Conservation (phyloP, 2,329 filamentous ascomycete species). For the Diaporthe caulivora region DNA sequence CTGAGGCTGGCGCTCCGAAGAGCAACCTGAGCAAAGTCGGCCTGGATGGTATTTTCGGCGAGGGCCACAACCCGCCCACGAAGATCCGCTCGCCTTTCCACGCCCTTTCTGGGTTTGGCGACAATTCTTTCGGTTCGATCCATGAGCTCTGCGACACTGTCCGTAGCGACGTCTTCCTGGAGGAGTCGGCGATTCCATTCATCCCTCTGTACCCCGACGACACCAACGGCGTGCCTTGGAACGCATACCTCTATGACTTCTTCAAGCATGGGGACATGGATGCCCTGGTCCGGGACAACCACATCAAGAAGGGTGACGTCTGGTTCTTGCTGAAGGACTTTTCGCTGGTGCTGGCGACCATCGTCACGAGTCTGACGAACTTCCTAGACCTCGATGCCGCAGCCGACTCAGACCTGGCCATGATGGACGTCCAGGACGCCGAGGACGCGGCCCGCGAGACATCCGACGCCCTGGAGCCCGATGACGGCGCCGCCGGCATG, state of each 20-base stretch:
- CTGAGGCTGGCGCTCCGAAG: conserved; percentile 55
- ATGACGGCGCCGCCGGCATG: conserved; percentile 49
- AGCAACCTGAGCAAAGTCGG: conserved; percentile 29
- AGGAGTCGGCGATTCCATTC: conserved; percentile 79
- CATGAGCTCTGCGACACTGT: conserved; percentile 75
- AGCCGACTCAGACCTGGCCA: conserved; percentile 55
- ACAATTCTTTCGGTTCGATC: conserved; percentile 71
- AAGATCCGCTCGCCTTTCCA: conserved; percentile 76
- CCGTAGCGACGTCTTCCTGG: conserved; percentile 78
- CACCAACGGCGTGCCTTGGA: conserved; percentile 61
- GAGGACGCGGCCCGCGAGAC: conserved; percentile 50
- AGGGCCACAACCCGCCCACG: conserved; percentile 49
- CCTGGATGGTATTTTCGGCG: conserved; percentile 39
- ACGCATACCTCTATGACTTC: conserved; percentile 81
- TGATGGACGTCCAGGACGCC: conserved; percentile 58
- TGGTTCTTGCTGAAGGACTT: conserved; percentile 79
- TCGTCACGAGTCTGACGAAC: conserved; percentile 73
- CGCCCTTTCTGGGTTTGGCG: conserved; percentile 76
- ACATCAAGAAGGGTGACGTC: conserved; percentile 74
- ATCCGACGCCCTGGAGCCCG: conserved; percentile 62
- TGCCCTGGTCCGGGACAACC: conserved; percentile 73
- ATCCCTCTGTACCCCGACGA: conserved; percentile 72
- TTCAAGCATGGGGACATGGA: conserved; percentile 78
- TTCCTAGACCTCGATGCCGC: conserved; percentile 63
- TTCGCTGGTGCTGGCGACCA: conserved; percentile 73